Conservation (phyloP, 176 grass and related monocot genomes). For the bread wheat (Triticum aestivum) region IWGSC_CS_RefSeq_v2.1 NC_057798.1:311108351-311108850, state of each 20-base stretch:
- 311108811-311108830: background rate
- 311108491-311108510: background rate
- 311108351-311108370: background rate
- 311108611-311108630: slow-evolving; percentile 1
- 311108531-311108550: background rate
- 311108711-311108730: background rate
- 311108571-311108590: slow-evolving; percentile 2
- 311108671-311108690: background rate
- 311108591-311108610: background rate
- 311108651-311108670: background rate
- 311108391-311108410: background rate
- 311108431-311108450: slow-evolving; percentile 9
- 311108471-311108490: background rate
- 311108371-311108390: background rate
- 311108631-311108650: background rate
- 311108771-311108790: background rate
- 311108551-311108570: background rate
- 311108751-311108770: background rate
- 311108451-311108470: background rate
- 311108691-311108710: background rate
- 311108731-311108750: background rate
- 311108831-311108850: background rate
- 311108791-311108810: background rate
- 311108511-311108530: background rate
- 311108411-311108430: background rate